Percentiles rank a stretch among this genome's conserved stretches.
Evolutionary conservation across 257 asterid genomes (phyloP).

Genomic region (Fraxinus pennsylvanica): DNA sequence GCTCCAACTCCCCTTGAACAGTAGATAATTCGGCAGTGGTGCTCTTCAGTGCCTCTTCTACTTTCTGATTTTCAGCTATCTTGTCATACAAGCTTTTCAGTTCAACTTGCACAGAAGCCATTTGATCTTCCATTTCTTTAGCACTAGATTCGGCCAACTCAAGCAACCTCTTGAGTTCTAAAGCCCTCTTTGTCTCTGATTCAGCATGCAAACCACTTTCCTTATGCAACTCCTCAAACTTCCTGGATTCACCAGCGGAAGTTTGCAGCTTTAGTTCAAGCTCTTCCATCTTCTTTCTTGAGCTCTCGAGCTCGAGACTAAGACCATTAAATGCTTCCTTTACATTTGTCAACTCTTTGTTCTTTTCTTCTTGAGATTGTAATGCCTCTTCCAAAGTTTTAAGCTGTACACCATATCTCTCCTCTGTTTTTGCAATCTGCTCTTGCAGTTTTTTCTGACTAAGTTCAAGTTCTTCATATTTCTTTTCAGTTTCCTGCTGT

Average conservation of each 20-base stretch:
- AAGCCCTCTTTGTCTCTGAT: constrained; percentile 61
- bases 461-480: constrained; percentile 54
- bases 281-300: constrained; percentile 64
- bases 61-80: constrained; percentile 59
- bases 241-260: constrained; percentile 56
- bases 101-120: constrained; percentile 59
- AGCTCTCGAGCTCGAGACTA: constrained; percentile 62
- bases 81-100: constrained; percentile 50
- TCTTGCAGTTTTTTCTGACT: constrained; percentile 55
- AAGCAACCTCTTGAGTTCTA: constrained; percentile 68
- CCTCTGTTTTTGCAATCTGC: constrained; percentile 57
- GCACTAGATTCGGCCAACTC: constrained; percentile 60
- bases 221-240: constrained; percentile 75
- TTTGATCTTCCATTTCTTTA: constrained; percentile 61
- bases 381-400: constrained; percentile 63
- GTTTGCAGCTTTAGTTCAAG: constrained; percentile 54
- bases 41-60: constrained; percentile 61
- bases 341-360: constrained; percentile 51
- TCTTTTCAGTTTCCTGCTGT: constrained; percentile 43
- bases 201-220: constrained; percentile 72
- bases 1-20: constrained; percentile 62
- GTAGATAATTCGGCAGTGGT: constrained; percentile 56
- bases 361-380: constrained; percentile 54
- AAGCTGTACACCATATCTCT: constrained; percentile 49
- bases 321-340: constrained; percentile 64